Conservation (phyloP, 441 rosid genomes). For the Corymbia citriodora region DNA sequence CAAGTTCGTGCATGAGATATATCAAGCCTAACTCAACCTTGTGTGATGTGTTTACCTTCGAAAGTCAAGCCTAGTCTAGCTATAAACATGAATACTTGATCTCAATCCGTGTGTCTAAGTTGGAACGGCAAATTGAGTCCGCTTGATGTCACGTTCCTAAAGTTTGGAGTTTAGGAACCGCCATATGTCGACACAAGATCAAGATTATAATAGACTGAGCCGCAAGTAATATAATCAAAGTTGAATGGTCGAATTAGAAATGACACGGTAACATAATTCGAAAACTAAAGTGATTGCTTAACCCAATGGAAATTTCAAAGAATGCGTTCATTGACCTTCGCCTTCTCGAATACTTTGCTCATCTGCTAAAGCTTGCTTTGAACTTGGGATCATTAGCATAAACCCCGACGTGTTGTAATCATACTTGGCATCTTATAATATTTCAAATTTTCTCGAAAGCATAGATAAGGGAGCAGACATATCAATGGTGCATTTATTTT, state of each 20-base stretch:
- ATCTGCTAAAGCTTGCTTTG: background rate
- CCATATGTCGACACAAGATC: background rate
- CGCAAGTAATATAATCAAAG: background rate
- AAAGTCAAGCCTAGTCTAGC: background rate
- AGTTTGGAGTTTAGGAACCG: background rate
- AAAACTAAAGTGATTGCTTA: background rate
- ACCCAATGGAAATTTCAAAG: background rate
- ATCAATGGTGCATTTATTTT: rapidly evolving
- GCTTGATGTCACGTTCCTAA: background rate
- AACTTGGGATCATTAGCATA: background rate
- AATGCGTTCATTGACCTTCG: background rate
- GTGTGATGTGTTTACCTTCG: background rate
- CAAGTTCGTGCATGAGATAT: background rate
- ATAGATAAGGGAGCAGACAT: background rate
- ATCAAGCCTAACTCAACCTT: background rate
- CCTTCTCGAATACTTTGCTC: background rate
- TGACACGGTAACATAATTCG: background rate
- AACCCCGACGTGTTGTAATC: background rate
- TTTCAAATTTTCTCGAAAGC: background rate
- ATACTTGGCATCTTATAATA: background rate
- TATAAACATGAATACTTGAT: background rate
- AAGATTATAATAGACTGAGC: background rate
- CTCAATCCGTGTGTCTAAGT: background rate
- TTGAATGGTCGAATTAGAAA: background rate
- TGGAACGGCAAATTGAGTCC: background rate